Evolutionary conservation across 2,329 filamentous ascomycete genomes (phyloP), one percentile per base, ranked within the genome.

Genomic region (Colletotrichum trifolii): DNA sequence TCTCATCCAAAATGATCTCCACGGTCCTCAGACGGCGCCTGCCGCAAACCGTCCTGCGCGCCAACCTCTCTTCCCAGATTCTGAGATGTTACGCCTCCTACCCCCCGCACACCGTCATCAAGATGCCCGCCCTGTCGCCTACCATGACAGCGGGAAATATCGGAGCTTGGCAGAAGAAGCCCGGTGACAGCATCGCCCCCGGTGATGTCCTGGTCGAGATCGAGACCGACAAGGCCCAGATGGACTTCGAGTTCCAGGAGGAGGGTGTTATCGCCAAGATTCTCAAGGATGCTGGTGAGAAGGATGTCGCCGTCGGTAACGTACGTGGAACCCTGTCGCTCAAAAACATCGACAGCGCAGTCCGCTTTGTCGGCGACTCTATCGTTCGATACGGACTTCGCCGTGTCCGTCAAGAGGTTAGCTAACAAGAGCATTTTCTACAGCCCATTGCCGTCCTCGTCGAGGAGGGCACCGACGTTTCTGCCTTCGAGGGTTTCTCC

Each of bases 161-260:
- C 80, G 96, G 96, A 74, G 84, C 89, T 69, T 99, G 96, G 96
- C 93, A 98, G 85, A 99, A 98, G 88, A 96, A 97, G 85, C 86
- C 89, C 71, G 96, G 96, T 76, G 96, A 99, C 80, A 76, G 84
- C 68, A 90, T 99, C 78, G 84, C 88, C 64, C 94, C 96, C 56
- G 96, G 96, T 78, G 96, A 99, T 78, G 96, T 99, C 50, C 84
- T 99, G 72, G 94, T 97, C 72, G 94, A 97, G 86, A 97, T 98
- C 75, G 96, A 99, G 87, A 99, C 96, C 73, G 96, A 99, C 83
- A 99, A 99, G 87, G 96, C 96, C 70, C 96, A 98, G 85, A 99
- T 99, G 96, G 96, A 99, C 85, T 98, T 99, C 79, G 96, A 99
- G 82, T 98, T 97, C 82, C 96, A 99, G 82, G 96, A 99, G 76